Evolutionary conservation across 495 filamentous ascomycete genomes (phyloP), one percentile per base, ranked within the genome.

Genomic region (Penicillium mononematosum): DNA sequence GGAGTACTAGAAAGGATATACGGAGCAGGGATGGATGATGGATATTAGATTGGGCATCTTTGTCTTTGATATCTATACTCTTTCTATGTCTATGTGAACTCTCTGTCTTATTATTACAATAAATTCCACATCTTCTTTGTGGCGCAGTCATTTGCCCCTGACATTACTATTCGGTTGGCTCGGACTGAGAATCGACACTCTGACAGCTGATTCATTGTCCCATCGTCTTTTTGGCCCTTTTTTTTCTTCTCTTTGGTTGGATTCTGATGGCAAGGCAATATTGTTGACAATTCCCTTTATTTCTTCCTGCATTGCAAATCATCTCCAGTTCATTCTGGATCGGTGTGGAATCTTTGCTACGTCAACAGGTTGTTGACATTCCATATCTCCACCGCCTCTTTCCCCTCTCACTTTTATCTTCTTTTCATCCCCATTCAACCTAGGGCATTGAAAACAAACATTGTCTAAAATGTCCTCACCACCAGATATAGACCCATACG

Each of bases 401-500:
- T 46, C 29, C 43, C 49, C 42, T 44, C 43, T 29, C 19, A 24
- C 50, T 68, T 62, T 63, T 65, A 58, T 60, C 50, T 63, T 57
- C 55, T 36, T 53, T 53, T 45, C 27, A 58, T 50, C 50, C 48
- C 50, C 63, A 57, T 62, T 59, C 61, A 45, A 45, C 22, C 20
- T 16, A 41, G 34, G 39, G 42, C 44, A 46, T 48, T 48, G 29
- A 31, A 29, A 10, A 4, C 36, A 39, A 17, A 29, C 39, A 10
- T 22, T 32, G 44, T 43, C 41, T 16, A 65, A 39, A 76, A 92
- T 92, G 88, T 82, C 73, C 50, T 76, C 73, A 9, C 60, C 78
- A 45, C 77, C 88, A 55, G 86, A 89, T 51, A 81, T 85, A 53
- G 89, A 96, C 73, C 93, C 91, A 27, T 98, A 98, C 81, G 83